Percentiles rank a stretch among this genome's conserved stretches.
Conservation (phyloP, 2,329 filamentous ascomycete genomes). For the Cladosporium sp. region DNA sequence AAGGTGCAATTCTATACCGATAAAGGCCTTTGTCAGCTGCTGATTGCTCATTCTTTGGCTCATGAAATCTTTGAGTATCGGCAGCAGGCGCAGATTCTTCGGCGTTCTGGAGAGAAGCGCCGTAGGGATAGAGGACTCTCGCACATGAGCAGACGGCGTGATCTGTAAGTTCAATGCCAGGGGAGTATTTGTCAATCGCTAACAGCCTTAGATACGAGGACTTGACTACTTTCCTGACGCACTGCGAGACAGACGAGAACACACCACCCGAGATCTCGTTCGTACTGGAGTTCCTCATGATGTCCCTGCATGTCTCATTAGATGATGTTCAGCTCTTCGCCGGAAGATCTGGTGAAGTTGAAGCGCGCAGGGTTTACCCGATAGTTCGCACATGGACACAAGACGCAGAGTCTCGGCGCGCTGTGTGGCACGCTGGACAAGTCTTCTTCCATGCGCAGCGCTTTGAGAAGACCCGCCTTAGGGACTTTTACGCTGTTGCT, state of each 20-base stretch:
- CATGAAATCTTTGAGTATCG: slow-evolving; percentile 54
- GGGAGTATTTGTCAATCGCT: not conserved
- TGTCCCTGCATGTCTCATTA: slow-evolving; percentile 56
- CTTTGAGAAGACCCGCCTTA: slow-evolving; percentile 27
- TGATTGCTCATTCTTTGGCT: slow-evolving; percentile 54
- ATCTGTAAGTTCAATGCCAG: slow-evolving; percentile 10
- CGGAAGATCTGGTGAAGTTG: slow-evolving; percentile 58
- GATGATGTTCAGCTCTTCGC: slow-evolving; percentile 60
- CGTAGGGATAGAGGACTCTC: slow-evolving; percentile 22
- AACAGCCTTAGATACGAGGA: slow-evolving; percentile 14
- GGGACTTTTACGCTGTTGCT: slow-evolving; percentile 60
- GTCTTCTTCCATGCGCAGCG: slow-evolving; percentile 49
- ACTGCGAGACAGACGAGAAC: slow-evolving; percentile 16
- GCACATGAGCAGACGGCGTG: slow-evolving; percentile 18
- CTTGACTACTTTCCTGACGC: slow-evolving; percentile 15
- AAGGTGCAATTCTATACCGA: slow-evolving; percentile 46
- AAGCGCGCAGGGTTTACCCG: slow-evolving; percentile 53
- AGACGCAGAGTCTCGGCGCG: slow-evolving; percentile 48
- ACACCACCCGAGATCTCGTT: slow-evolving; percentile 24
- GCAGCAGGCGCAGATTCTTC: slow-evolving; percentile 34
- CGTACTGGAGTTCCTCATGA: slow-evolving; percentile 47
- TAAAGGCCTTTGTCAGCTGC: slow-evolving; percentile 49
- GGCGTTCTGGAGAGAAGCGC: slow-evolving; percentile 15
- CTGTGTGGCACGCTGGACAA: slow-evolving; percentile 61
- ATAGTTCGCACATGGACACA: slow-evolving; percentile 51